phyloP scores from a whole-genome alignment of 73 alveolate species.

The Tetrahymena thermophila region DNA sequence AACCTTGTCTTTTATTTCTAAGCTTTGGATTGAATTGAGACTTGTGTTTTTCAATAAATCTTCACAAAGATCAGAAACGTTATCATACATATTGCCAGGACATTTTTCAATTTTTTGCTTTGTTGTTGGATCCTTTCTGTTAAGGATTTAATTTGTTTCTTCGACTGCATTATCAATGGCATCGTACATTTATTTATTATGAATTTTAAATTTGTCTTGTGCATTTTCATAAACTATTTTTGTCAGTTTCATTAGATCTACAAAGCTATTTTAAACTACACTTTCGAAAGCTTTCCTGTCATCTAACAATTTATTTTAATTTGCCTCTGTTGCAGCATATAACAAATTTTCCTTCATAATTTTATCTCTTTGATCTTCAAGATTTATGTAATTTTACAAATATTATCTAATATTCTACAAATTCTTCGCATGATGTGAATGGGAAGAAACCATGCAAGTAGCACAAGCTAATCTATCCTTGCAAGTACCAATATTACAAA shows the following conservation, averaged over 20 bases:
- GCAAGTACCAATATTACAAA: background rate
- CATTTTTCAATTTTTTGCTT: background rate
- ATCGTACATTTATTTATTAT: background rate
- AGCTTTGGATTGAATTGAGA: background rate
- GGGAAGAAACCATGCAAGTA: background rate
- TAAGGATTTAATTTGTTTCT: background rate
- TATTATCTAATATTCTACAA: background rate
- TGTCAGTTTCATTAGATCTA: background rate
- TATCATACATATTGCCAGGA: background rate
- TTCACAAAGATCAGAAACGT: background rate
- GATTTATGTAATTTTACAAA: background rate
- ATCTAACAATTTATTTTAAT: background rate
- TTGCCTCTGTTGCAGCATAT: background rate
- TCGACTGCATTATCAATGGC: background rate
- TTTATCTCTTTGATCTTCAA: background rate
- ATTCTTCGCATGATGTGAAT: background rate
- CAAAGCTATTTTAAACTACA: background rate
- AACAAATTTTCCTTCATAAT: background rate
- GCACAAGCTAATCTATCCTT: constrained; percentile 3
- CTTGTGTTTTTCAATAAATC: background rate
- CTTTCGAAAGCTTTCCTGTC: background rate
- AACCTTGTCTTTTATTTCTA: background rate
- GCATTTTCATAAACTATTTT: background rate
- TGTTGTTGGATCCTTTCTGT: background rate
- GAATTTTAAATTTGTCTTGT: background rate